Base-by-base conservation (phyloP, 352 stramenopile genomes). In the Globisporangium lucens region DNA sequence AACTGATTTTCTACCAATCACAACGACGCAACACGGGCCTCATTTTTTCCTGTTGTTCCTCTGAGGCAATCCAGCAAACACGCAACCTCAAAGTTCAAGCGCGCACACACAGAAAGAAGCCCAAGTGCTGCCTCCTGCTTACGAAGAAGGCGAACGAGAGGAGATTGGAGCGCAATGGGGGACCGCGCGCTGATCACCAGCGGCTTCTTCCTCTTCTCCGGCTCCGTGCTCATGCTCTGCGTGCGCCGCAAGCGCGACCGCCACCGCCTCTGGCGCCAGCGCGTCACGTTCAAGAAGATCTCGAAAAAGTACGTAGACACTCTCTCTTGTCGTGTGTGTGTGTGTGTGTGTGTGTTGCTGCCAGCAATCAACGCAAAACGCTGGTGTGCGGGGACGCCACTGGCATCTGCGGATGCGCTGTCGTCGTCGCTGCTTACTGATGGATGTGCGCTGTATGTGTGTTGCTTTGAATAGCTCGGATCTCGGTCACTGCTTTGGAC, bases 281-380 rank as follows among this genome's bases (percentile, higher is more conserved):
- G 86, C 51, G 75, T 95, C 29, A 89, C 80, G 7, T 87, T 90
- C 75, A 95, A 95, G 75, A 93, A 94, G 72, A 85, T 95, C 66
- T 94, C 85, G 63, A 90, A 92, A 71, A 83, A 82, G 87, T 95
- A 62, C 43, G 79, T 58, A 15, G 10, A 9, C 22, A 10, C 24
- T 30, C 5, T 47, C 30, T 4, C 4, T 33, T 1, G 5, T 24
- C 29, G 13, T 57, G 10, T 56, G 12, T 22, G 4, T 15, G 13
- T 57, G 10, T 56, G 12, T 22, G 4, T 15, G 0, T 33, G 51
- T 60, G 51, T 30, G 36, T 3, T 3, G 30, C 30, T 33, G 30
- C 30, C 30, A 33, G 30, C 30, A 33, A 33, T 33, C 30, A 33
- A 33, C 0, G 30, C 1, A 33, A 6, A 8, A 12, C 9, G 8